These are phyloP conservation scores for Amoebophrya sp. DNA, from an alignment of 169 alveolate species.

Conservation along the genomic window DNA sequence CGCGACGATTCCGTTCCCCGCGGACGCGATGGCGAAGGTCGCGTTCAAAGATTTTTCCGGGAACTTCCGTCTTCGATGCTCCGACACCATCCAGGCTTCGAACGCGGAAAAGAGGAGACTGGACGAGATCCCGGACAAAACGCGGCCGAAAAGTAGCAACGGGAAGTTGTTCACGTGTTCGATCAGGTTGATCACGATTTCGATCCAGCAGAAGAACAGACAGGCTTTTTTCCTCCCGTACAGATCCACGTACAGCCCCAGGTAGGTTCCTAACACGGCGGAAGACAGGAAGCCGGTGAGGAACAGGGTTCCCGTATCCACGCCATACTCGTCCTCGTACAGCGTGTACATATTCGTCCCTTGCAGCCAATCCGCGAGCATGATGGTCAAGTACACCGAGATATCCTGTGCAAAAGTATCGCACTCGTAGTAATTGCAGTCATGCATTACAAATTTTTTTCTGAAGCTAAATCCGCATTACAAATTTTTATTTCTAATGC, in stretches of 20 bases:
- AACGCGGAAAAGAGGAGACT: background rate
- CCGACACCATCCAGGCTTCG: background rate
- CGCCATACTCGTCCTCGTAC: background rate
- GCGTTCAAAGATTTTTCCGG: background rate
- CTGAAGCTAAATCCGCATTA: too few species aligned
- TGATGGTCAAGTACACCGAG: background rate
- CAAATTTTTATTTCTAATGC: too few species aligned
- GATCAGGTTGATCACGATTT: background rate
- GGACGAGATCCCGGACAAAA: background rate
- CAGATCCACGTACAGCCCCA: background rate
- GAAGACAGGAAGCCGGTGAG: background rate
- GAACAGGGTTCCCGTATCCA: background rate
- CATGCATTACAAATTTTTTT: too few species aligned
- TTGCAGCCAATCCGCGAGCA: background rate
- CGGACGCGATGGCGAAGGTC: background rate
- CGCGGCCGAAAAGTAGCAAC: background rate
- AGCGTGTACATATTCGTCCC: background rate
- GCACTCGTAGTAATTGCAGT: too few species aligned
- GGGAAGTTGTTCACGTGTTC: background rate
- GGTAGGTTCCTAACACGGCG: background rate
- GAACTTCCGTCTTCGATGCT: background rate
- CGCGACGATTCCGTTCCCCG: background rate
- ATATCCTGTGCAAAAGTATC: too few species aligned
- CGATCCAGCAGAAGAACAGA: background rate
- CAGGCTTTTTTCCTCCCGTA: background rate